Conservation (phyloP, 345 rosid species). For the Passiflora organensis region DNA sequence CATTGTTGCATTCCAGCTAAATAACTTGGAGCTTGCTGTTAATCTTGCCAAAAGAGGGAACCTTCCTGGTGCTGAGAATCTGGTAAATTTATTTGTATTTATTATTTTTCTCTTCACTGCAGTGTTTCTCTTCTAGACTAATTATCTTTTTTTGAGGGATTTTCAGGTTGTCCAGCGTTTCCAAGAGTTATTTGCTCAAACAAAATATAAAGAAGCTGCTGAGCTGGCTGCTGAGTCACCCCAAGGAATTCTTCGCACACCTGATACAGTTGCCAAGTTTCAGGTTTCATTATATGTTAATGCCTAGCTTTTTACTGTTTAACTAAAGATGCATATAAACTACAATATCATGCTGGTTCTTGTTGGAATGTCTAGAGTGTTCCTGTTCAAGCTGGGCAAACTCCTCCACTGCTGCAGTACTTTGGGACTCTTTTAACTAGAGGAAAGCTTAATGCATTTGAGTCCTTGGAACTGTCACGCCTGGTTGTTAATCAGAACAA, state of each 20-base stretch:
- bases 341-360: background rate
- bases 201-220: conserved; percentile 98
- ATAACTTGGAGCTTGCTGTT: conserved; percentile 97
- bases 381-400: conserved; percentile 98
- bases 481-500: conserved; percentile 98
- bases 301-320: background rate
- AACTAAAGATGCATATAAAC: background rate
- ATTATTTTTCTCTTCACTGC: background rate
- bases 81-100: conserved; percentile 40
- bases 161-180: conserved; percentile 95
- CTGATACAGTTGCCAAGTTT: conserved; percentile 95
- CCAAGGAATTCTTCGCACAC: conserved; percentile 92
- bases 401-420: conserved; percentile 94
- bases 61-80: conserved; percentile 99
- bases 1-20: conserved; percentile 54
- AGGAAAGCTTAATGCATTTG: conserved; percentile 96
- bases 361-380: conserved; percentile 65
- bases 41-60: conserved; percentile 99
- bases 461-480: conserved; percentile 95
- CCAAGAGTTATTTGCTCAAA: conserved; percentile 97
- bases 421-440: conserved; percentile 92
- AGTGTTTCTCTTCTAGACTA: background rate
- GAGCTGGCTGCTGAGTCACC: conserved; percentile 99
- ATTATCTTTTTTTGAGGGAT: background rate
- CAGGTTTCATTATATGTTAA: conserved; percentile 54